Percentiles rank a stretch among this genome's conserved stretches.
Conservation (phyloP, 2,329 filamentous ascomycete genomes). For the Colletotrichum endophyticum region DNA sequence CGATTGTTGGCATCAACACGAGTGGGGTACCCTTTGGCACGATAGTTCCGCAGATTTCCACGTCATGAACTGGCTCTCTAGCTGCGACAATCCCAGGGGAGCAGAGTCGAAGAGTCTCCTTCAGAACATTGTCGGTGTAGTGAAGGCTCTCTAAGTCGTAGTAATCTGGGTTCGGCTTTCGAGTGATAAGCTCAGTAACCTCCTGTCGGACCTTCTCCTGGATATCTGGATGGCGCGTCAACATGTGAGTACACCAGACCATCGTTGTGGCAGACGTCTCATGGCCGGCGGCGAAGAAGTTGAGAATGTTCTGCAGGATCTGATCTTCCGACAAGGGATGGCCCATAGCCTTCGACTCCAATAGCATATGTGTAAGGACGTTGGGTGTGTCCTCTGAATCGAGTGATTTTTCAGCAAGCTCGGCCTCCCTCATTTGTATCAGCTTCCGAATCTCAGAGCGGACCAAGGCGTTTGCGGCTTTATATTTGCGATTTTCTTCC, state of each 20-base stretch:
- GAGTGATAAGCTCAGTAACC: slow-evolving; percentile 41
- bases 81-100: slow-evolving; percentile 38
- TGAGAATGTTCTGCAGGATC: slow-evolving; percentile 43
- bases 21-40: slow-evolving; percentile 41
- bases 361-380: slow-evolving; percentile 37
- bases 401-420: slow-evolving; percentile 19
- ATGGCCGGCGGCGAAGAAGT: slow-evolving; percentile 48
- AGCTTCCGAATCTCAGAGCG: slow-evolving; percentile 30
- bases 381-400: slow-evolving; percentile 24
- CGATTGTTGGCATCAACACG: slow-evolving; percentile 37
- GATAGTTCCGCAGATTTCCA: slow-evolving; percentile 33
- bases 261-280: slow-evolving; percentile 47
- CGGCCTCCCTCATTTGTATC: slow-evolving; percentile 28
- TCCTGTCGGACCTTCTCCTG: slow-evolving; percentile 44
- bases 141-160: slow-evolving; percentile 37
- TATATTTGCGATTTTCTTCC: slow-evolving; percentile 38
- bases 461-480: slow-evolving; percentile 31
- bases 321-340: slow-evolving; percentile 28
- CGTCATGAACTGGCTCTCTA: slow-evolving; percentile 34
- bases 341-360: slow-evolving; percentile 28
- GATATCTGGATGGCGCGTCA: slow-evolving; percentile 38
- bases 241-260: slow-evolving; percentile 44
- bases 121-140: slow-evolving; percentile 47
- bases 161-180: slow-evolving; percentile 42
- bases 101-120: slow-evolving; percentile 46